A percentile compares a stretch with the other conserved stretches of the same genome.
These are phyloP conservation scores for Deuterostichococcus epilithicus DNA, from an alignment of 139 green algal species.

Conservation along the genomic window DNA sequence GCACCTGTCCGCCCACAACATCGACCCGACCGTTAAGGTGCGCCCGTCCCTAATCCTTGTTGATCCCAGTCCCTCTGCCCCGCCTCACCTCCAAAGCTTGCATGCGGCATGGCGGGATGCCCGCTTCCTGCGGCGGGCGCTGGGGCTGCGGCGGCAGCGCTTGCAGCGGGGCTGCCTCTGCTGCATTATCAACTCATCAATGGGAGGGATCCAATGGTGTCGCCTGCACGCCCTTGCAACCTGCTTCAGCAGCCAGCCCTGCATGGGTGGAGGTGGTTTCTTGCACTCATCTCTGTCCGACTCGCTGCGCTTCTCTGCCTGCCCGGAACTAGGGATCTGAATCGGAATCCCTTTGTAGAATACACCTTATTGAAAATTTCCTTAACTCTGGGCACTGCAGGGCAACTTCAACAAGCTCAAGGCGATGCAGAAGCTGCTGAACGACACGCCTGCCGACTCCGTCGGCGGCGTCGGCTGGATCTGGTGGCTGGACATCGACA, in stretches of 20 bases:
- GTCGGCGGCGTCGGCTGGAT: conserved; percentile 5
- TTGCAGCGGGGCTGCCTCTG: no score
- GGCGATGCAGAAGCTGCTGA: conserved; percentile 3
- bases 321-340: no score
- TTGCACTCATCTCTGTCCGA: no score
- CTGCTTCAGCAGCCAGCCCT: no score
- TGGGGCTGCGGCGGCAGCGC: no score
- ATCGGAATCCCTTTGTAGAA: not conserved
- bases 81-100: not conserved
- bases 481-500: conserved; percentile 13
- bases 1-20: conserved; percentile 1
- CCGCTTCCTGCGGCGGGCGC: not conserved
- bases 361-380: not conserved
- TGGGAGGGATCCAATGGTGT: no score
- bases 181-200: no score
- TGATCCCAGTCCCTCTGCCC: not conserved
- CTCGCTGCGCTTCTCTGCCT: no score
- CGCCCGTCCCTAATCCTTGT: not conserved
- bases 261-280: no score
- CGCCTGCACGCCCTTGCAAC: no score
- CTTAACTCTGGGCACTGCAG: not conserved
- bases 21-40: conserved; percentile 1
- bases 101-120: not conserved
- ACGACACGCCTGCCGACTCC: not conserved
- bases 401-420: conserved; percentile 2